These are phyloP conservation scores for Asterochloris erici DNA, from an alignment of 139 green algal genomes.

Conservation along the genomic window DNA sequence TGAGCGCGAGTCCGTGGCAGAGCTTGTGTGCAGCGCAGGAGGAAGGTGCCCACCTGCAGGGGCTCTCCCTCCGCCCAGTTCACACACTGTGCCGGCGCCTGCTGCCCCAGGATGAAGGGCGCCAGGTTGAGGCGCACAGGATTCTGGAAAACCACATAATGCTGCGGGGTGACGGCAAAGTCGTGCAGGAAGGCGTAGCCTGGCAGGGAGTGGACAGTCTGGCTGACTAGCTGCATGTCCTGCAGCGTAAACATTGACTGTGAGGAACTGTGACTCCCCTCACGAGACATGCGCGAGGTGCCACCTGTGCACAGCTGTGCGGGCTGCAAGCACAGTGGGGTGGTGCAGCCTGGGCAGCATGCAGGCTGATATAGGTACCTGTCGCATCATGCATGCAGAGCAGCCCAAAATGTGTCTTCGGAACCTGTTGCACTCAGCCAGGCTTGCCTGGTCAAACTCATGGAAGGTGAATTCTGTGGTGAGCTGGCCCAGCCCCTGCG, in stretches of 20 bases:
- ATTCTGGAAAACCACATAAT: constrained; percentile 34
- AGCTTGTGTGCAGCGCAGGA: too few species aligned
- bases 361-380: background rate
- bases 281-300: too few species aligned
- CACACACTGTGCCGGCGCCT: background rate
- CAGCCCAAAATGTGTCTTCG: background rate
- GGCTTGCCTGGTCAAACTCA: constrained; percentile 27
- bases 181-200: constrained; percentile 53
- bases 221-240: constrained; percentile 8
- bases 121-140: background rate
- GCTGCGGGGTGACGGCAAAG: constrained; percentile 37
- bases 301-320: background rate
- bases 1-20: too few species aligned
- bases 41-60: background rate
- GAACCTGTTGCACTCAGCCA: background rate
- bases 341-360: background rate
- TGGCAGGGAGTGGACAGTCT: background rate
- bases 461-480: constrained; percentile 32
- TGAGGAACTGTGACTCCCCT: background rate
- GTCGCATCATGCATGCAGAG: background rate
- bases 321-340: background rate
- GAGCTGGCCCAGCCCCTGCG: background rate
- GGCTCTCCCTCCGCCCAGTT: background rate
- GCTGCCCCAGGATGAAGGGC: constrained; percentile 15
- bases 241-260: background rate